A percentile compares a stretch with the other conserved stretches of the same genome.
Conservation (phyloP, 495 filamentous ascomycete species). For the Aspergillus steynii region DNA sequence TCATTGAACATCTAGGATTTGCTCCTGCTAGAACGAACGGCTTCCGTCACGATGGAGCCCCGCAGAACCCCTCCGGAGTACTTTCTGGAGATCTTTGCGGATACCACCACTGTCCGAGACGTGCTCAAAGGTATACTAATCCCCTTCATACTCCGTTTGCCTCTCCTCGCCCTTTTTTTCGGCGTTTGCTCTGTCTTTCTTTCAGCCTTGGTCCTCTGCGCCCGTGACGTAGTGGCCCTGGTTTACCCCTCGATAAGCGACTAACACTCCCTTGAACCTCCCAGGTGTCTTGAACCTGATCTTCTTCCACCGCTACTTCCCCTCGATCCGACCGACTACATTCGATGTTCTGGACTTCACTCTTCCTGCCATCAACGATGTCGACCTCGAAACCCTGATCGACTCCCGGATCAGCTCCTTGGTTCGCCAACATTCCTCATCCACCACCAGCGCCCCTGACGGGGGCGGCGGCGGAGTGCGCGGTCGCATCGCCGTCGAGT, state of each 20-base stretch:
- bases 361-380: slow-evolving; percentile 83
- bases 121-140: slow-evolving; percentile 75
- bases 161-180: slow-evolving; percentile 3
- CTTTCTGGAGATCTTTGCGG: slow-evolving; percentile 80
- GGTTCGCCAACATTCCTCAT: slow-evolving; percentile 59
- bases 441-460: slow-evolving; percentile 48
- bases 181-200: not conserved
- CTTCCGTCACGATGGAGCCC: slow-evolving; percentile 46
- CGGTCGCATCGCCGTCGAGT: slow-evolving; percentile 83
- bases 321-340: slow-evolving; percentile 76
- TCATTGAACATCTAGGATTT: not conserved
- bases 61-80: slow-evolving; percentile 73
- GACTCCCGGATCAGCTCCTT: slow-evolving; percentile 79
- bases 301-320: slow-evolving; percentile 98
- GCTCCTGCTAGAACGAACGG: not conserved
- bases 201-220: not conserved
- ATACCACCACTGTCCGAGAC: slow-evolving; percentile 80
- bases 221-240: not conserved
- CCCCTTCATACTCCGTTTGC: slow-evolving; percentile 1
- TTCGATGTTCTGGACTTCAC: slow-evolving; percentile 92
- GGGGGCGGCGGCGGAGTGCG: slow-evolving; percentile 55
- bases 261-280: not conserved
- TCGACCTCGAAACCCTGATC: slow-evolving; percentile 87
- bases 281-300: slow-evolving; percentile 92
- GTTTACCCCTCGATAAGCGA: not conserved